Evolutionary conservation across 169 alveolate species (phyloP).

Genomic region (Fabrea salina): DNA sequence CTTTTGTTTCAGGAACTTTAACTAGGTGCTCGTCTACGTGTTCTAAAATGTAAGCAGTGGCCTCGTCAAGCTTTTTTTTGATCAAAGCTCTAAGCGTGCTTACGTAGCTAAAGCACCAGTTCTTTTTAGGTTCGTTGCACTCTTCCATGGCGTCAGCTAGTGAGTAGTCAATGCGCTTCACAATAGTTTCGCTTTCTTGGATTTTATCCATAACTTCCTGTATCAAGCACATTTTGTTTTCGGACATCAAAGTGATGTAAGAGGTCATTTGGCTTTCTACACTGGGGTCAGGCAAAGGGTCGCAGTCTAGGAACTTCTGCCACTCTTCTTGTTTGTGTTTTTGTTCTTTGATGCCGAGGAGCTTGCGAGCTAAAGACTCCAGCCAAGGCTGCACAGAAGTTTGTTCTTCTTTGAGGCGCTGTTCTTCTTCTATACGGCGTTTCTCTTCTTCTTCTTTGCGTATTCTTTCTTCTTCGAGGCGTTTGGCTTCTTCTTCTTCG

Average conservation of each 20-base stretch:
- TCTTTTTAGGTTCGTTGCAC: constrained; percentile 20
- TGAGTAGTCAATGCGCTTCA: constrained; percentile 16
- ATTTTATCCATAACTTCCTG: constrained; percentile 33
- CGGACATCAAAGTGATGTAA: constrained; percentile 50
- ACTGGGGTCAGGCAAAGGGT: constrained; percentile 56
- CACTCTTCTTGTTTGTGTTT: constrained; percentile 20
- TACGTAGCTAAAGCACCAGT: constrained; percentile 40
- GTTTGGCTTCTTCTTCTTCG: constrained; percentile 42
- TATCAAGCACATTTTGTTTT: constrained; percentile 25
- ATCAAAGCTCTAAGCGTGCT: constrained; percentile 30
- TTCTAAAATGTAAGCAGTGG: constrained; percentile 42
- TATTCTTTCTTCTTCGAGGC: constrained; percentile 42
- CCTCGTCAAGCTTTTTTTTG: constrained; percentile 39
- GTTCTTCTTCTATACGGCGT: constrained; percentile 43
- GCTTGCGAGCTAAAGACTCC: constrained; percentile 16
- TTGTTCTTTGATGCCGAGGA: not conserved
- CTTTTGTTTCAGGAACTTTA: not conserved
- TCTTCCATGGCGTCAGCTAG: constrained; percentile 46
- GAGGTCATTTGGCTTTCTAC: constrained; percentile 51
- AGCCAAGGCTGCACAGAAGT: not conserved
- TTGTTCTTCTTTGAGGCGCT: constrained; percentile 40
- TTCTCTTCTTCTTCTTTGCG: constrained; percentile 30
- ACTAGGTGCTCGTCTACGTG: constrained; percentile 42
- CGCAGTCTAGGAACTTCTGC: constrained; percentile 50
- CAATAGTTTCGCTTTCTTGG: constrained; percentile 34